phyloP scores from a whole-genome alignment of 352 stramenopile species.

The Phytophthora chlamydospora region DNA sequence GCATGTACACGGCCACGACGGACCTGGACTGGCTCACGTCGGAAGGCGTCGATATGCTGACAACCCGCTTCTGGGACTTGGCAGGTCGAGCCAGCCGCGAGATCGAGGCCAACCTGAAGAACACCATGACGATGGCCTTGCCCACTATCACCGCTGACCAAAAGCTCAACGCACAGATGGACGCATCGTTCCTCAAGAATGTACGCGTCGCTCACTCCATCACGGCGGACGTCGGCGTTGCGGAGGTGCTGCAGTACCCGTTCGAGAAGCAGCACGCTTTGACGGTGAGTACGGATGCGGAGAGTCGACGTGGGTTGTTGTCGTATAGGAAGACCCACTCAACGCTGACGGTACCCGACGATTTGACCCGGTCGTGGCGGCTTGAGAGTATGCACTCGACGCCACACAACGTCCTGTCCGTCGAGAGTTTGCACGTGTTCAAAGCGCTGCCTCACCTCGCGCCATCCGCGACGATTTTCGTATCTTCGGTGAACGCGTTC shows the following conservation, averaged over 20 bases:
- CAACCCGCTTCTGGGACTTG: conserved; percentile 53
- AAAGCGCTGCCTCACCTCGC: conserved; percentile 59
- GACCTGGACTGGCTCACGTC: conserved; percentile 34
- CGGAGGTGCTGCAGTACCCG: conserved; percentile 37
- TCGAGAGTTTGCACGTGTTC: conserved; percentile 64
- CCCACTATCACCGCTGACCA: conserved; percentile 39
- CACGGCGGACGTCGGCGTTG: conserved; percentile 31
- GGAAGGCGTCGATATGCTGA: conserved; percentile 49
- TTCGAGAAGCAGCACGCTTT: conserved; percentile 33
- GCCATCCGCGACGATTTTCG: conserved; percentile 49
- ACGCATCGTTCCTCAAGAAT: conserved; percentile 32
- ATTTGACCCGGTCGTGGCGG: conserved; percentile 20
- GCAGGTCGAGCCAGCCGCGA: conserved; percentile 33
- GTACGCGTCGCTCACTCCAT: conserved; percentile 35
- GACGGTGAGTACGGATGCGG: conserved; percentile 3
- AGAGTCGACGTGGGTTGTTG: conserved; percentile 22
- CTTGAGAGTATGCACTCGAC: conserved; percentile 15
- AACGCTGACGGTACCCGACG: not conserved
- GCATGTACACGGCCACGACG: conserved; percentile 39
- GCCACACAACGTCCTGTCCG: conserved; percentile 15
- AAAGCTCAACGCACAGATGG: conserved; percentile 33
- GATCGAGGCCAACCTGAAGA: conserved; percentile 34
- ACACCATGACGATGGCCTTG: conserved; percentile 33
- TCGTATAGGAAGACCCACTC: conserved; percentile 23
- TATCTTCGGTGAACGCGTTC: conserved; percentile 54